phyloP scores from a whole-genome alignment of 495 filamentous ascomycete species.

The Physcia stellaris region DNA sequence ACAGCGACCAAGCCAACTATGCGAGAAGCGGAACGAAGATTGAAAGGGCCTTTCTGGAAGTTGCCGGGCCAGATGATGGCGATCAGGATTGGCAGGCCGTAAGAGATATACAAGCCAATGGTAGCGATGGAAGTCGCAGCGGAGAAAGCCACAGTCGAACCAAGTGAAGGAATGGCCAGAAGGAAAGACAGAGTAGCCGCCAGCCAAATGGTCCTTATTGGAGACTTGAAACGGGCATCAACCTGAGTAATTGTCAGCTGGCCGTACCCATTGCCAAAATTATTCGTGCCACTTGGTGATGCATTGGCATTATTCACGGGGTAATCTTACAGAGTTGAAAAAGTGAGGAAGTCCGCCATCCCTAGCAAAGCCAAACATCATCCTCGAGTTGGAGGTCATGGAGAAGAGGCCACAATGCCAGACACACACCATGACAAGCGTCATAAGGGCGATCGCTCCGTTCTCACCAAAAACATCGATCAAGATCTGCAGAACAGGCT shows the following conservation, averaged over 20 bases:
- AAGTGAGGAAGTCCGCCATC: slow-evolving; percentile 32
- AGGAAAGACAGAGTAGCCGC: slow-evolving; percentile 42
- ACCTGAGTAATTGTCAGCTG: slow-evolving; percentile 27
- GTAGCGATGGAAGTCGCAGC: slow-evolving; percentile 50
- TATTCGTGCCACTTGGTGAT: too few species aligned
- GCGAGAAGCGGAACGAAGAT: slow-evolving; percentile 39
- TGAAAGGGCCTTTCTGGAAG: slow-evolving; percentile 38
- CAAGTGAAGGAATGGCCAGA: slow-evolving; percentile 46
- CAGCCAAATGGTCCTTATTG: slow-evolving; percentile 43
- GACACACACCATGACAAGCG: slow-evolving; percentile 44
- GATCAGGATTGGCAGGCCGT: slow-evolving; percentile 50
- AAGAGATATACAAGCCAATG: slow-evolving; percentile 51
- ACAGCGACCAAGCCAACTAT: slow-evolving; percentile 37
- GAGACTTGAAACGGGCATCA: slow-evolving; percentile 32
- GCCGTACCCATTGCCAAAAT: too few species aligned
- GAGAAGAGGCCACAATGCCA: slow-evolving; percentile 48
- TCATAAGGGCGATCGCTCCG: slow-evolving; percentile 41
- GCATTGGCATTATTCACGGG: too few species aligned
- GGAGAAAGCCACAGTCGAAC: slow-evolving; percentile 44
- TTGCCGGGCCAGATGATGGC: slow-evolving; percentile 33
- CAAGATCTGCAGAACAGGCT: slow-evolving; percentile 45
- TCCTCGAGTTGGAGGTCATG: slow-evolving; percentile 45
- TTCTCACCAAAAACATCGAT: slow-evolving; percentile 40
- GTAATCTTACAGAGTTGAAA: too few species aligned
- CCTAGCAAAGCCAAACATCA: slow-evolving; percentile 49